These are phyloP conservation scores for Pogostemon cablin DNA, from an alignment of 257 asterid species.

Conservation along the genomic window DNA sequence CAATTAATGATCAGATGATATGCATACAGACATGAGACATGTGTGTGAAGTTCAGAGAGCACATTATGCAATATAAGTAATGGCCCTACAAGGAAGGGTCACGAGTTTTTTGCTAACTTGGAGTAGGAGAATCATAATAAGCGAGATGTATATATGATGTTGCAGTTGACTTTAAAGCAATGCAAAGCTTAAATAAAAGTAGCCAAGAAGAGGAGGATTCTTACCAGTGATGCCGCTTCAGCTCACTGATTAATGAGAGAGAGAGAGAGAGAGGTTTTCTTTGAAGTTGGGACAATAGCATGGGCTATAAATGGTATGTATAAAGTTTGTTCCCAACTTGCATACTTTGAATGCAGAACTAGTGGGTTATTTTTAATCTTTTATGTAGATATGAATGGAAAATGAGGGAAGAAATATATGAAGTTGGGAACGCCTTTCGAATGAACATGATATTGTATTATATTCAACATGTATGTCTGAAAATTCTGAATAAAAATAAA, in stretches of 20 bases:
- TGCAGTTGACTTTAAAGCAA: background rate
- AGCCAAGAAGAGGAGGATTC: background rate
- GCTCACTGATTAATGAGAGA: constrained; percentile 15
- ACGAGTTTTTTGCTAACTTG: too few relatives aligned
- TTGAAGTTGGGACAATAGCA: background rate
- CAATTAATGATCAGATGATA: background rate
- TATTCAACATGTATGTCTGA: background rate
- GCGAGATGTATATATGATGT: too few relatives aligned
- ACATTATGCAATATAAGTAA: too few relatives aligned
- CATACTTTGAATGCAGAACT: background rate
- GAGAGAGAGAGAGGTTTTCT: background rate
- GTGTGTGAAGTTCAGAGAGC: too few relatives aligned
- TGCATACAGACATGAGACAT: too few relatives aligned
- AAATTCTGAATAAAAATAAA: background rate
- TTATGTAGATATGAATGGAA: too few relatives aligned
- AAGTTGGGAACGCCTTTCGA: too few relatives aligned
- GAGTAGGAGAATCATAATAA: too few relatives aligned
- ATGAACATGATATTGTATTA: too few relatives aligned
- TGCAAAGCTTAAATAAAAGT: background rate
- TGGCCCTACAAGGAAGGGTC: too few relatives aligned
- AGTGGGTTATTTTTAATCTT: too few relatives aligned
- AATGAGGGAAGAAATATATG: too few relatives aligned
- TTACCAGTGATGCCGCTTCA: constrained; percentile 16
- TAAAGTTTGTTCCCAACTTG: constrained; percentile 22
- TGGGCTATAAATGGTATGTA: constrained; percentile 13